Conservation (phyloP, 306 rosid genomes). For the Abrus precatorius region DNA sequence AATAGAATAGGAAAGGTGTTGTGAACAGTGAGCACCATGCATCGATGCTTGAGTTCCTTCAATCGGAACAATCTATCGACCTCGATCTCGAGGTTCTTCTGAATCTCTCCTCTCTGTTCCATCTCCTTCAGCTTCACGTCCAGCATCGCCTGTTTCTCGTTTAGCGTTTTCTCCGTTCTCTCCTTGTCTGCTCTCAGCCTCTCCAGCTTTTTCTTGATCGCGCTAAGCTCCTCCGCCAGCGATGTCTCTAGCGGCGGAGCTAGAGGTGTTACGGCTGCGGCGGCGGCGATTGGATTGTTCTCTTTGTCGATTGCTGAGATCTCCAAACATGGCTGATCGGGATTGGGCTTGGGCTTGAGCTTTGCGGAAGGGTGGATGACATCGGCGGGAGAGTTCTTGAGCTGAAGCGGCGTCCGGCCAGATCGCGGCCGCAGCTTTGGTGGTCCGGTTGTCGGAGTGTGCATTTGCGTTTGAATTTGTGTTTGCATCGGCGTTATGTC, state of each 20-base stretch:
- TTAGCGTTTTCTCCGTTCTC: slow-evolving; percentile 70
- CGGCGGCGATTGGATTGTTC: slow-evolving; percentile 50
- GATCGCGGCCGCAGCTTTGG: slow-evolving; percentile 60
- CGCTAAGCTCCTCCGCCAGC: slow-evolving; percentile 85
- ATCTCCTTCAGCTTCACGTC: slow-evolving; percentile 73
- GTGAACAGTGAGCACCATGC: slow-evolving; percentile 56
- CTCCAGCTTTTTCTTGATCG: slow-evolving; percentile 80
- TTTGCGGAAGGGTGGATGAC: slow-evolving; percentile 42
- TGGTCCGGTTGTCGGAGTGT: slow-evolving; percentile 50
- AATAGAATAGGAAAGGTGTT: not conserved
- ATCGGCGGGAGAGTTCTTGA: slow-evolving; percentile 60
- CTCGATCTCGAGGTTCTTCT: slow-evolving; percentile 82
- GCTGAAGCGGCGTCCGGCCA: slow-evolving; percentile 84
- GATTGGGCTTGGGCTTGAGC: slow-evolving; percentile 56
- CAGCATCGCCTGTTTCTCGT: slow-evolving; percentile 63
- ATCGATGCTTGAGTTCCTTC: slow-evolving; percentile 75
- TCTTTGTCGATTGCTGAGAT: slow-evolving; percentile 60
- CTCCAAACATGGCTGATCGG: slow-evolving; percentile 46
- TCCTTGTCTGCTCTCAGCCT: slow-evolving; percentile 68
- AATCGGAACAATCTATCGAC: slow-evolving; percentile 85
- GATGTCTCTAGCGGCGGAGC: slow-evolving; percentile 61
- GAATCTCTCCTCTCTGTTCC: slow-evolving; percentile 68
- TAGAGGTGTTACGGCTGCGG: not conserved
- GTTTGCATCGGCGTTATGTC: not conserved
- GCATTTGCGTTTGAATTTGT: slow-evolving; percentile 45